phyloP scores from a whole-genome alignment of 2,329 filamentous ascomycete species.

The Stachybotrys elegans region DNA sequence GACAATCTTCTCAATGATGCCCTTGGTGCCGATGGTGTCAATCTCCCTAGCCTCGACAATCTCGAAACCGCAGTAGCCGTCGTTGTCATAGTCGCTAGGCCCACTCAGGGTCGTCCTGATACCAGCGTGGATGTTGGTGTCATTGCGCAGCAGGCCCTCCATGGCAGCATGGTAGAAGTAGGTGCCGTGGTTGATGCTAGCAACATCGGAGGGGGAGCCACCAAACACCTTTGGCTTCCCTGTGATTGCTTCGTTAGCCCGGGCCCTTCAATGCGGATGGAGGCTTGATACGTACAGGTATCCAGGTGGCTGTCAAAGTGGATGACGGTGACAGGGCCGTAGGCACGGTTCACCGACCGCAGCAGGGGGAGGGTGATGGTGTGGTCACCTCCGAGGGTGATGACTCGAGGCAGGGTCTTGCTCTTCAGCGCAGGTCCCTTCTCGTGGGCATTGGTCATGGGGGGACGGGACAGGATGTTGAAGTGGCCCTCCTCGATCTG shows the following conservation, averaged over 20 bases:
- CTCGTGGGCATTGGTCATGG: constrained; percentile 62
- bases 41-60: constrained; percentile 63
- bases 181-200: constrained; percentile 79
- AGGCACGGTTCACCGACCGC: constrained; percentile 54
- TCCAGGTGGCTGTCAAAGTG: constrained; percentile 62
- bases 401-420: constrained; percentile 73
- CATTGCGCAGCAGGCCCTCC: constrained; percentile 74
- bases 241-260: too few relatives aligned
- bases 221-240: constrained; percentile 86
- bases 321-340: constrained; percentile 56
- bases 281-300: constrained; percentile 49
- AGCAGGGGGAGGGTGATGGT: constrained; percentile 58
- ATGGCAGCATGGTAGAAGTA: constrained; percentile 81
- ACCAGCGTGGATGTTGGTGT: constrained; percentile 82
- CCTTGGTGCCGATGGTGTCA: constrained; percentile 50
- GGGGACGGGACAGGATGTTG: constrained; percentile 64
- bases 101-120: constrained; percentile 76
- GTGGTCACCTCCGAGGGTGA: constrained; percentile 66
- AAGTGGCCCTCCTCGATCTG: constrained; percentile 86
- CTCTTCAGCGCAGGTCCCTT: constrained; percentile 65
- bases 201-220: constrained; percentile 69
- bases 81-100: constrained; percentile 65
- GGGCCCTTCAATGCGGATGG: too few relatives aligned
- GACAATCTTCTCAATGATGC: constrained; percentile 74
- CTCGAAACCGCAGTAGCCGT: constrained; percentile 72